phyloP scores from a whole-genome alignment of 1,139 yeast genomes.

The Kodamaea alishanica region DNA sequence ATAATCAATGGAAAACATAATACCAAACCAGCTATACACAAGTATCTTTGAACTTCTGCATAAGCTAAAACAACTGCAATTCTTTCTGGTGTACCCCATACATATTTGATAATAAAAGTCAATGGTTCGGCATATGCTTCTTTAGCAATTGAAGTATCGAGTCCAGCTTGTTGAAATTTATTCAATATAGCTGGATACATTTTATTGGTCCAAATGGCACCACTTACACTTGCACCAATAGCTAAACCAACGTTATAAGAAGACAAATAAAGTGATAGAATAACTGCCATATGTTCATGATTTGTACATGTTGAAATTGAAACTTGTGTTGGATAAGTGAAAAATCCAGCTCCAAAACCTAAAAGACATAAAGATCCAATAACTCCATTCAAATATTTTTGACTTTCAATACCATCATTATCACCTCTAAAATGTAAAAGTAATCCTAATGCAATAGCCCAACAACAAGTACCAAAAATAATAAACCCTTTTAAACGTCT shows the following conservation, averaged over 20 bases:
- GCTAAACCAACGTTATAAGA: slow-evolving; percentile 61
- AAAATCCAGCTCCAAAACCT: slow-evolving; percentile 73
- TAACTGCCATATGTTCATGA: slow-evolving; percentile 64
- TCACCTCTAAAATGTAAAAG: slow-evolving; percentile 57
- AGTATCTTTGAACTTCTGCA: slow-evolving; percentile 54
- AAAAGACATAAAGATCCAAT: slow-evolving; percentile 63
- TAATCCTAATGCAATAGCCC: slow-evolving; percentile 60
- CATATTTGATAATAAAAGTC: slow-evolving; percentile 39
- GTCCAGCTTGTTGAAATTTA: slow-evolving; percentile 14
- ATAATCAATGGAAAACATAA: slow-evolving; percentile 52
- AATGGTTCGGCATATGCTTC: slow-evolving; percentile 55
- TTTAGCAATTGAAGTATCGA: slow-evolving; percentile 29
- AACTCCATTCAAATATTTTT: slow-evolving; percentile 44
- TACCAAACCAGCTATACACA: slow-evolving; percentile 55
- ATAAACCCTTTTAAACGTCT: slow-evolving; percentile 60
- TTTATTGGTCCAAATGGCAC: slow-evolving; percentile 61
- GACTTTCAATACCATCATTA: slow-evolving; percentile 31
- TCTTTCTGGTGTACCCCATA: slow-evolving; percentile 64
- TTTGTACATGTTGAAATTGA: slow-evolving; percentile 60
- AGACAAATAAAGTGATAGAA: slow-evolving; percentile 54
- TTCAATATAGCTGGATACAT: slow-evolving; percentile 30
- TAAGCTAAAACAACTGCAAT: slow-evolving; percentile 55
- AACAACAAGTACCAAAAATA: slow-evolving; percentile 49
- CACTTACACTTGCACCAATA: slow-evolving; percentile 51
- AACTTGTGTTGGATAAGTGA: slow-evolving; percentile 64